A percentile compares a stretch with the other conserved stretches of the same genome.
These are phyloP conservation scores for Stemphylium lycopersici DNA, from an alignment of 2,329 filamentous ascomycete species.

Conservation along the genomic window DNA sequence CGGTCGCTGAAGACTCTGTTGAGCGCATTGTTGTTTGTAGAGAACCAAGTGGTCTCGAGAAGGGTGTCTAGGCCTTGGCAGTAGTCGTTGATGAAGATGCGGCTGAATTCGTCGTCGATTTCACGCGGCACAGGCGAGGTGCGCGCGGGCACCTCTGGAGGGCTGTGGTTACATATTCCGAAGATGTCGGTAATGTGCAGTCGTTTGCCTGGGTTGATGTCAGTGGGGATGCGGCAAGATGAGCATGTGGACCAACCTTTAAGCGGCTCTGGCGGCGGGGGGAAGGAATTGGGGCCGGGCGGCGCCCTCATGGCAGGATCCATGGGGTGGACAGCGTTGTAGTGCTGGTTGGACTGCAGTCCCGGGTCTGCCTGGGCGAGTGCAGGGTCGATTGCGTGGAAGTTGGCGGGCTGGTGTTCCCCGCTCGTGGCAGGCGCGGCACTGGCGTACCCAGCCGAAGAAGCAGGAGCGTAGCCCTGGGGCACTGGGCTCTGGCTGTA, in stretches of 20 bases:
- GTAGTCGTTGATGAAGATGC: conserved; percentile 46
- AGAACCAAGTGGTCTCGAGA: conserved; percentile 83
- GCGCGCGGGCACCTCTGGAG: conserved; percentile 44
- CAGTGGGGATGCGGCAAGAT: conserved; percentile 3
- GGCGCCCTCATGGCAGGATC: conserved; percentile 41
- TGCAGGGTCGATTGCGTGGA: conserved; percentile 69
- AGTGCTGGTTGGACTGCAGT: conserved; percentile 39
- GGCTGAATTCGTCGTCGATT: conserved; percentile 41
- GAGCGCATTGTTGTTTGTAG: conserved; percentile 57
- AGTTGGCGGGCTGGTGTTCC: conserved; percentile 57
- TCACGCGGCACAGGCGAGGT: conserved; percentile 34
- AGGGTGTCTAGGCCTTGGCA: conserved; percentile 42
- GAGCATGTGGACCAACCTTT: conserved; percentile 34
- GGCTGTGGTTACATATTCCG: conserved; percentile 43
- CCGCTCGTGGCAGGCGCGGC: conserved; percentile 42
- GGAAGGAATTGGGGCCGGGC: conserved; percentile 21
- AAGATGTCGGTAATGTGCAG: conserved; percentile 44
- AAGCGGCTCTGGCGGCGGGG: conserved; percentile 24
- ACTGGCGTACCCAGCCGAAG: conserved; percentile 50
- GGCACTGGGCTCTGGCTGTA: conserved; percentile 49
- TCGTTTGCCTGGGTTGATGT: conserved; percentile 40
- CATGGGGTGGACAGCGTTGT: conserved; percentile 43
- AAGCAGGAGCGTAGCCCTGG: conserved; percentile 53
- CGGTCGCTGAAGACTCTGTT: conserved; percentile 58
- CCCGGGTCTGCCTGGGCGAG: conserved; percentile 55